Conservation (phyloP, 306 rosid species). For the Calophaca sinica region DNA sequence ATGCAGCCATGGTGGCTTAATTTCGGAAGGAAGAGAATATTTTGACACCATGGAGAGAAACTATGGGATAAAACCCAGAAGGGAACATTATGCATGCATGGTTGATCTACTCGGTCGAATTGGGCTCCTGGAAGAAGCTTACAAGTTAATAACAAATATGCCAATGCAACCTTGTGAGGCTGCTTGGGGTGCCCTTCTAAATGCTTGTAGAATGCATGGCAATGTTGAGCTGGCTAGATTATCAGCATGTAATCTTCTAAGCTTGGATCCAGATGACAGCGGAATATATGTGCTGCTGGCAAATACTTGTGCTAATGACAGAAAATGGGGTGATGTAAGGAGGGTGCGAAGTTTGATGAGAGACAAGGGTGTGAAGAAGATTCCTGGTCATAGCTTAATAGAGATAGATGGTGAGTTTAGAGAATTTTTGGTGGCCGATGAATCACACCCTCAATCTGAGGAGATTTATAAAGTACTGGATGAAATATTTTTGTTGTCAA, state of each 20-base stretch:
- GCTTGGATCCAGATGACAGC: conserved; percentile 73
- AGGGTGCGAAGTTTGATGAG: conserved; percentile 75
- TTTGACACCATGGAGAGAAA: conserved; percentile 61
- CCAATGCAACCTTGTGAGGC: conserved; percentile 75
- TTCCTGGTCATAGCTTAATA: conserved; percentile 74
- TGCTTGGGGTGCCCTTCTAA: conserved; percentile 85
- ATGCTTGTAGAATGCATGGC: conserved; percentile 73
- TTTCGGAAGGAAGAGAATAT: conserved; percentile 60
- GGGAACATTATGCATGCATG: conserved; percentile 77
- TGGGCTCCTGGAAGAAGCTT: conserved; percentile 73
- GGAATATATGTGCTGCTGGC: conserved; percentile 71
- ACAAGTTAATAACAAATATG: conserved; percentile 65
- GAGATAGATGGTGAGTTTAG: conserved; percentile 68
- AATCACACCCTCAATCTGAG: conserved; percentile 67
- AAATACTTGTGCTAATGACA: conserved; percentile 61
- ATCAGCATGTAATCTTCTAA: conserved; percentile 61
- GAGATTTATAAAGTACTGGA: conserved; percentile 61
- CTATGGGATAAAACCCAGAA: conserved; percentile 64
- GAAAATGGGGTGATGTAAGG: conserved; percentile 76
- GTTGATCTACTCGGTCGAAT: conserved; percentile 73
- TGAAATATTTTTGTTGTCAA: conserved; percentile 53
- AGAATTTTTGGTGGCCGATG: conserved; percentile 79
- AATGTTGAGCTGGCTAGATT: conserved; percentile 71
- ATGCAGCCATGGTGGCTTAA: conserved; percentile 76
- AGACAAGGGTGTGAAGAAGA: conserved; percentile 76